These are phyloP conservation scores for Diplotaxis tenuifolia DNA, from an alignment of 345 rosid species.

Conservation along the genomic window DNA sequence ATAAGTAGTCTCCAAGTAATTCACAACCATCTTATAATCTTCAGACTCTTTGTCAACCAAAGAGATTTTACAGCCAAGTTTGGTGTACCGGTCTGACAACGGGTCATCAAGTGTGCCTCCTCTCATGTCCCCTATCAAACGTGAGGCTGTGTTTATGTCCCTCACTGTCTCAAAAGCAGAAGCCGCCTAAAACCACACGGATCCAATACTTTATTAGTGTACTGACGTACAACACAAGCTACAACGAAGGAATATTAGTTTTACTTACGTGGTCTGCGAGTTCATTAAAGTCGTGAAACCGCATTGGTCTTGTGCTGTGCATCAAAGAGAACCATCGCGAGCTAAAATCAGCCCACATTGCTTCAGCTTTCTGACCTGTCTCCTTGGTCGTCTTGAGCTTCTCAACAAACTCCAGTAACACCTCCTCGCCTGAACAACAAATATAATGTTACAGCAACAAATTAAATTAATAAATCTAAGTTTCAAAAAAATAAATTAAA, in stretches of 20 bases:
- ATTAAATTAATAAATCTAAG: too few species aligned
- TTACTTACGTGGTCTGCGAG: constrained; percentile 68
- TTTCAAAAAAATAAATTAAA: too few species aligned
- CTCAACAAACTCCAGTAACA: constrained; percentile 50
- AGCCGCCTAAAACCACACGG: constrained; percentile 50
- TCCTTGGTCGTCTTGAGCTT: constrained; percentile 49
- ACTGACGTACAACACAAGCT: neutral
- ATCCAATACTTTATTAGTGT: neutral
- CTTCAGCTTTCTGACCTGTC: constrained; percentile 54
- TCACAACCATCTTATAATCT: constrained; percentile 71
- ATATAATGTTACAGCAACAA: too few species aligned
- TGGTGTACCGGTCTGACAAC: constrained; percentile 51
- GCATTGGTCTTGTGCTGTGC: constrained; percentile 66
- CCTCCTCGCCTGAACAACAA: constrained; percentile 54
- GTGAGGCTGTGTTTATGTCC: constrained; percentile 69
- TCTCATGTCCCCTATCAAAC: constrained; percentile 63
- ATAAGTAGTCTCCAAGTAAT: constrained; percentile 64
- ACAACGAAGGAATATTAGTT: neutral
- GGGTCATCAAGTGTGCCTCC: constrained; percentile 74
- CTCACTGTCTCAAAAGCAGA: constrained; percentile 61
- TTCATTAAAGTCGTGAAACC: constrained; percentile 57
- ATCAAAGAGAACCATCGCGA: constrained; percentile 68
- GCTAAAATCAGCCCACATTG: constrained; percentile 72
- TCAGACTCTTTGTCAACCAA: constrained; percentile 58
- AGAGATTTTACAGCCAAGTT: constrained; percentile 58